Percentiles rank a stretch among this genome's conserved stretches.
Evolutionary conservation across 2,329 filamentous ascomycete genomes (phyloP).

Genomic region (Graphilbum sp.): DNA sequence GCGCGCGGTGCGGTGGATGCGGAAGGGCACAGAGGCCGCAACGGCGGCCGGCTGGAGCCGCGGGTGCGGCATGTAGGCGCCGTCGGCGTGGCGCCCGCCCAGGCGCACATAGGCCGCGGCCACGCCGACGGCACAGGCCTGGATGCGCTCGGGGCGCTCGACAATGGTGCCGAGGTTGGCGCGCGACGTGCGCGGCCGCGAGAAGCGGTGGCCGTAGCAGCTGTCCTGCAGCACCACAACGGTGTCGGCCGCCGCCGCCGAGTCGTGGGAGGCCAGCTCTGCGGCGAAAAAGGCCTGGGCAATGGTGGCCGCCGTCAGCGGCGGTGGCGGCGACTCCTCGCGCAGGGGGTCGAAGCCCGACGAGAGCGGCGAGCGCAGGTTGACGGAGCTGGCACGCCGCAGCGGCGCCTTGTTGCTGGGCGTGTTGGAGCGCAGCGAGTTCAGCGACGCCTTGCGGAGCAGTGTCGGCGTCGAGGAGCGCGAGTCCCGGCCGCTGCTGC

Average conservation of each 20-base stretch:
- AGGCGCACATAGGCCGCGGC: conserved; percentile 82
- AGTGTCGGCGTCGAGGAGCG: conserved; percentile 33
- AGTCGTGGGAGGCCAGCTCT: conserved; percentile 42
- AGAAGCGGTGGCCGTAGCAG: conserved; percentile 88
- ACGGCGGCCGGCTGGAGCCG: conserved; percentile 36
- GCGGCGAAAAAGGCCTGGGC: conserved; percentile 53
- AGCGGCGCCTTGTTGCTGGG: conserved; percentile 15
- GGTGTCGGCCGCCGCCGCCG: conserved; percentile 33
- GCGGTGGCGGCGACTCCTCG: conserved; percentile 5
- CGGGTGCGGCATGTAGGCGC: conserved; percentile 50
- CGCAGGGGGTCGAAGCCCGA: conserved; percentile 7
- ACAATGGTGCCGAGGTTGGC: conserved; percentile 64
- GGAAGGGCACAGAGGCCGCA: conserved; percentile 55
- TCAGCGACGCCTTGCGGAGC: conserved; percentile 39
- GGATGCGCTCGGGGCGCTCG: conserved; percentile 81
- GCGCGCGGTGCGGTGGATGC: conserved; percentile 66
- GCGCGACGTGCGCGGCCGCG: conserved; percentile 63
- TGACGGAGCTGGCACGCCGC: conserved; percentile 31
- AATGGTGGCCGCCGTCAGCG: conserved; percentile 34
- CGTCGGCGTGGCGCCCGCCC: conserved; percentile 62
- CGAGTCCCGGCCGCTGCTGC: conserved; percentile 20
- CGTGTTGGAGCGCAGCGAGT: conserved; percentile 32
- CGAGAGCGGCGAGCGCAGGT: conserved; percentile 21
- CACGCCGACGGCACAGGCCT: conserved; percentile 67
- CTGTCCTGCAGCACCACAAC: conserved; percentile 81